Evolutionary conservation across 257 asterid species (phyloP).

Genomic region (Solanum tacnaense): DNA sequence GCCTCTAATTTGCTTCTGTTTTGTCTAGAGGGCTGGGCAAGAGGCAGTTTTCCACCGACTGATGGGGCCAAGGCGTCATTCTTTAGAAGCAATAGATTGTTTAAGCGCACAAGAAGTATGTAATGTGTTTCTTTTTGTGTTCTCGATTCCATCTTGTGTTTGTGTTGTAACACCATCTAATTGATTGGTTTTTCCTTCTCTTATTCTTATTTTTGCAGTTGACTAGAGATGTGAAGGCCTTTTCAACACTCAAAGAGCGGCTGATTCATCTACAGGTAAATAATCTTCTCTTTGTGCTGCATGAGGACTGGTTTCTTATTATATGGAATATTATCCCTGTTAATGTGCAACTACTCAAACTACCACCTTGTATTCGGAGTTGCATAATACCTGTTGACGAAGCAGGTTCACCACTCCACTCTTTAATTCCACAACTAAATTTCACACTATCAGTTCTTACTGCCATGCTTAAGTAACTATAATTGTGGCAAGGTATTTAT

Average conservation of each 20-base stretch:
- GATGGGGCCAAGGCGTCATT: constrained; percentile 69
- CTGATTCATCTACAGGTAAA: constrained; percentile 59
- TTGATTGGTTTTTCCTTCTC: constrained; percentile 3
- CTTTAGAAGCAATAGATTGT: constrained; percentile 46
- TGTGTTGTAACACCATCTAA: not conserved
- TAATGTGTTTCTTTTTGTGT: constrained; percentile 6
- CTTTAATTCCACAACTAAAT: not conserved
- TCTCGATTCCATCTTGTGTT: not conserved
- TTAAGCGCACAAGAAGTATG: constrained; percentile 46
- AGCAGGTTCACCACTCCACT: not conserved
- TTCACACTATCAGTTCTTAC: not conserved
- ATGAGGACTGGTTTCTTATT: not conserved
- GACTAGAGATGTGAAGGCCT: constrained; percentile 28
- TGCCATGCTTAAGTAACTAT: not conserved
- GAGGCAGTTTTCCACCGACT: constrained; percentile 64
- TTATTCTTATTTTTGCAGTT: constrained; percentile 31
- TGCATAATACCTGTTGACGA: not conserved
- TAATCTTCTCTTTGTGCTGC: constrained; percentile 4
- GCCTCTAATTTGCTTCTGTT: constrained; percentile 3
- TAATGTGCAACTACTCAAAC: not conserved
- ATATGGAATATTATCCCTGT: not conserved
- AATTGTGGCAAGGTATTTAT: not conserved
- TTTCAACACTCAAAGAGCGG: constrained; percentile 68
- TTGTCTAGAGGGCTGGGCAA: constrained; percentile 30
- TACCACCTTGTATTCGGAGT: not conserved